Conservation (phyloP, 108 stramenopile species). For the Parmales sp. region DNA sequence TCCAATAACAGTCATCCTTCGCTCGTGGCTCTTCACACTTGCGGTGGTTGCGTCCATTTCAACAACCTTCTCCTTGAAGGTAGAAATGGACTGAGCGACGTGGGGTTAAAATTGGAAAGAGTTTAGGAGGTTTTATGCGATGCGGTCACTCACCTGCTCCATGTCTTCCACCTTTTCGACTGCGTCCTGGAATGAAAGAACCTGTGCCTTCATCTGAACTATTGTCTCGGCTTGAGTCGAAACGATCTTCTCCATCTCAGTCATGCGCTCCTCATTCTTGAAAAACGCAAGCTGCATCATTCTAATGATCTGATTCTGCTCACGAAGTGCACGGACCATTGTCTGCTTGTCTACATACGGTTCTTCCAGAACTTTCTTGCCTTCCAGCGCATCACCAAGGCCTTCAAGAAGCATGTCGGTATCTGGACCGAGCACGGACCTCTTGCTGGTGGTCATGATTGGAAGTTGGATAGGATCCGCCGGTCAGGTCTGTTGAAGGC, state of each 20-base stretch:
- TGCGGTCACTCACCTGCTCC: background rate
- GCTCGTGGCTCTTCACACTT: background rate
- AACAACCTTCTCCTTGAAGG: background rate
- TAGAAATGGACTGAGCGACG: too few species aligned
- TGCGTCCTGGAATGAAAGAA: background rate
- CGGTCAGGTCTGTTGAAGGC: too few species aligned
- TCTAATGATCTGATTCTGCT: background rate
- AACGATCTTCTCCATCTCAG: background rate
- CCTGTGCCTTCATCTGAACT: background rate
- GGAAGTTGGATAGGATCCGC: too few species aligned
- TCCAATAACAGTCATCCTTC: too few species aligned
- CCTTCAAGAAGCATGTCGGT: background rate
- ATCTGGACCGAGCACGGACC: background rate
- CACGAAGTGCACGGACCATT: background rate
- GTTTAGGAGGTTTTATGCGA: background rate
- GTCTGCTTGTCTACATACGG: slow-evolving; percentile 11
- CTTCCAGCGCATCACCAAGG: background rate
- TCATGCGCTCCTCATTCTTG: background rate
- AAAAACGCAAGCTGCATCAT: slow-evolving; percentile 7
- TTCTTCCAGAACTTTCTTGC: slow-evolving; percentile 10
- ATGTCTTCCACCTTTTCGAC: background rate
- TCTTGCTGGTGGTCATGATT: too few species aligned
- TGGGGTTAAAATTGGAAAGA: too few species aligned
- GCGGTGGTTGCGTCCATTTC: background rate
- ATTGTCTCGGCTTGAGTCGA: background rate